Evolutionary conservation across 2,329 filamentous ascomycete genomes (phyloP), one percentile per base, ranked within the genome.

Genomic region (Triangularia setosa): DNA sequence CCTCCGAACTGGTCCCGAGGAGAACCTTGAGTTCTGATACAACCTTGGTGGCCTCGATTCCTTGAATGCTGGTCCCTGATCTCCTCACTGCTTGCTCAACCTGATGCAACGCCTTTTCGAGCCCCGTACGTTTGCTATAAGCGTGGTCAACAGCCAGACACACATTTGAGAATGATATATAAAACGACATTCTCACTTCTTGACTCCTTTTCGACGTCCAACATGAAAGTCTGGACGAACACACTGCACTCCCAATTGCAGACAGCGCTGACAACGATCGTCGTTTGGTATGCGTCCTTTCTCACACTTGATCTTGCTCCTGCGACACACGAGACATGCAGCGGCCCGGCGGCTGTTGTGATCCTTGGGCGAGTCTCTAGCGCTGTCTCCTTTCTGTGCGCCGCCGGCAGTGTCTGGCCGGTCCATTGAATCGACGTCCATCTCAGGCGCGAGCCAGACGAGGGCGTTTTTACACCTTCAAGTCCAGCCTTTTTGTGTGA

Each of bases 61-160:
- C 77, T 60, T 79, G 76, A 18, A 79, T 71, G 55, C 80, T 78
- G 60, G 81, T 74, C 61, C 80, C 79, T 24, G 85, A 82, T 58
- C 86, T 78, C 72, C 84, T 81, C 62, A 89, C 78, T 12, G 88
- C 90, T 73, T 91, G 87, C 71, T 91, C 88, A 65, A 92, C 88
- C 72, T 91, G 89, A 71, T 86, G 87, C 21, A 92, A 83, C 2
- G 89, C 89, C 76, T 91, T 92, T 67, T 91, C 89, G 28, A 92
- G 77, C 0, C 90, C 90, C 16, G 87, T 89, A 48, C 90, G 85
- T 75, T 92, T 92, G 75, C 89, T 91, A 67, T 16, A 44, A 11
- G 61, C 2, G 16, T 64, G 70, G 72, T 69, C 57, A 66, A 58
- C 56, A 62, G 28, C 59, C 2, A 59, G 30, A 61, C 25, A 33